Evolutionary conservation across 1,284 basidiomycete species (phyloP), one percentile per base, ranked within the genome.

Genomic region (Ustilago xerochloae): DNA sequence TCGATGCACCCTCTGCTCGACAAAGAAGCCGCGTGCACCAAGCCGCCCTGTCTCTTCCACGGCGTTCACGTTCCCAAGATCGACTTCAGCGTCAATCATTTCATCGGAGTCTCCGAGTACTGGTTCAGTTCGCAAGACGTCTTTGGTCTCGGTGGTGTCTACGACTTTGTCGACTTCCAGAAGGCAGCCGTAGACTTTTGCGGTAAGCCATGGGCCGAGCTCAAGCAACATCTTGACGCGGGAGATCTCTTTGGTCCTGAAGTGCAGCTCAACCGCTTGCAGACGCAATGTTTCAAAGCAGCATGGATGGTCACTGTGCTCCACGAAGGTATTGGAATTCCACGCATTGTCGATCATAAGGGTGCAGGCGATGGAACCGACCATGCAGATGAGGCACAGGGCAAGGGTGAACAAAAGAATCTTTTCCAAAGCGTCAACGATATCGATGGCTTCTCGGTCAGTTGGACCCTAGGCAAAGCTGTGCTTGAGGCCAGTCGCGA

Each of bases 211-310:
- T 99, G 96, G 96, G 79, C 87, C 4, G 88, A 88, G 39, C 91
- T 98, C 57, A 77, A 72, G 48, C 61, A 66, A 2, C 68, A 70
- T 30, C 90, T 95, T 78, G 89, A 89, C 72, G 86, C 88, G 33
- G 91, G 90, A 16, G 85, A 89, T 59, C 55, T 67, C 8, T 88
- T 90, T 24, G 88, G 88, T 10, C 74, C 75, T 26, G 73, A 77
- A 78, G 90, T 97, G 55, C 93, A 95, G 81, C 85, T 92, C 38
- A 89, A 91, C 35, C 89, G 96, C 32, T 86, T 99, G 65, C 90
- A 96, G 86, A 93, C 96, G 91, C 97, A 99, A 83, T 99, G 97
- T 84, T 99, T 99, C 90, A 99, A 99, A 85, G 94, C 96, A 1
- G 95, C 96, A 1, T 99, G 97, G 97, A 89, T 99, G 63, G 91